These are phyloP conservation scores for Leucosporidium scottii DNA, from an alignment of 768 basidiomycete species.

Conservation along the genomic window DNA sequence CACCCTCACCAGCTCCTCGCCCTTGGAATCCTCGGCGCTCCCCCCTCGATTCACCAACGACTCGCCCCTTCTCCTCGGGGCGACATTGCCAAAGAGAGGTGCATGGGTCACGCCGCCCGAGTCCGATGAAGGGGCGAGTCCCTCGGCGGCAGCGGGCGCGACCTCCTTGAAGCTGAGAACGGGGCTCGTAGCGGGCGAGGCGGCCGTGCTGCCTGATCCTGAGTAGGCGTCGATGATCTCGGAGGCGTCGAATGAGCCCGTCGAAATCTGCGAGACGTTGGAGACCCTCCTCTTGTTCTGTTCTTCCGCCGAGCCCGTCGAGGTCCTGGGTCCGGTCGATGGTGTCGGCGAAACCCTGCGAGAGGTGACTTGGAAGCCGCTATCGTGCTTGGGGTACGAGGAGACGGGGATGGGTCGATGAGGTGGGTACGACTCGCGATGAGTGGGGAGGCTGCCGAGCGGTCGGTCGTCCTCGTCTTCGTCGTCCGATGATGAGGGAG, in stretches of 20 bases:
- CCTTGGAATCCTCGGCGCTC: too few relatives aligned
- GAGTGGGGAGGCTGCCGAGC: background rate
- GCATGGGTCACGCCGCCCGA: too few relatives aligned
- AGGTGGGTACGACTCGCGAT: slow-evolving; percentile 14
- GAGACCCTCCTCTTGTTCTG: background rate
- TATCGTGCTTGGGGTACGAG: background rate
- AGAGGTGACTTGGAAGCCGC: slow-evolving; percentile 18
- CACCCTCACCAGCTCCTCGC: too few relatives aligned
- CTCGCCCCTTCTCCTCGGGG: background rate
- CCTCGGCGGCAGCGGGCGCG: background rate
- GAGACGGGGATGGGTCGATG: slow-evolving; percentile 1
- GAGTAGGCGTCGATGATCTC: slow-evolving; percentile 2
- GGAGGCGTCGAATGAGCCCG: background rate
- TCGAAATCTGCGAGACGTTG: background rate
- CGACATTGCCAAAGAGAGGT: background rate
- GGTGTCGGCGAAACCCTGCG: background rate
- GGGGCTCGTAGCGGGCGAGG: background rate
- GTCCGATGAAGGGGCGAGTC: background rate
- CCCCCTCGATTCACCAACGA: background rate
- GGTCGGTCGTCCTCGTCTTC: slow-evolving; percentile 28
- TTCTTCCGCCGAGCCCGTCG: background rate
- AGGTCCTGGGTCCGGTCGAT: background rate
- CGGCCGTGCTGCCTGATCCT: background rate
- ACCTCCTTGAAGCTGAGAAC: background rate
- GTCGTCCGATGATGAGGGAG: background rate